phyloP scores from a whole-genome alignment of 1,139 yeast species.

The Kodamaea derodonti region DNA sequence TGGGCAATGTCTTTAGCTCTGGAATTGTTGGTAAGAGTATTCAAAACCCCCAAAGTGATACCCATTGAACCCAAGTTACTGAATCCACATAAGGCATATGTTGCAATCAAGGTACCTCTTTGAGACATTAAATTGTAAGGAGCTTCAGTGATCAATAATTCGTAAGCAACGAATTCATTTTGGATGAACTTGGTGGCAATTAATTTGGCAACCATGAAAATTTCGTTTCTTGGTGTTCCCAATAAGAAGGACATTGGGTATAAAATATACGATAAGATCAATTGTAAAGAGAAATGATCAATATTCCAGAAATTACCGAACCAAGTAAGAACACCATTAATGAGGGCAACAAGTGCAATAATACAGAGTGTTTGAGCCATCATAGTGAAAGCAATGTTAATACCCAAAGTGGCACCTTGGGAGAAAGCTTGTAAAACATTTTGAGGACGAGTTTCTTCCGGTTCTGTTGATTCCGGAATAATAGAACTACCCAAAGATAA shows the following conservation, averaged over 20 bases:
- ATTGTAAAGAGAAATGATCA: constrained; percentile 47
- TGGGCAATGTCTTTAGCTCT: constrained; percentile 48
- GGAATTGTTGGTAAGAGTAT: constrained; percentile 52
- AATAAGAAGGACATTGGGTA: constrained; percentile 61
- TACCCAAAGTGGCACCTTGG: constrained; percentile 60
- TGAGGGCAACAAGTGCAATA: constrained; percentile 57
- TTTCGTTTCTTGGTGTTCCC: constrained; percentile 58
- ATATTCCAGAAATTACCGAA: constrained; percentile 66
- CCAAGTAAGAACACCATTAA: constrained; percentile 59
- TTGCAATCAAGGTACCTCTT: constrained; percentile 57
- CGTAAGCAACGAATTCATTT: constrained; percentile 62
- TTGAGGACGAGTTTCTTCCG: constrained; percentile 42
- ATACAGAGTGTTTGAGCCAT: constrained; percentile 61
- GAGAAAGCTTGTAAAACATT: constrained; percentile 65
- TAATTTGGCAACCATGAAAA: constrained; percentile 48
- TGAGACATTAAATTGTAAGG: constrained; percentile 49
- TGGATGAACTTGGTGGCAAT: constrained; percentile 60
- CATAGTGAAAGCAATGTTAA: constrained; percentile 58
- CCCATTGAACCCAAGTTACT: constrained; percentile 65
- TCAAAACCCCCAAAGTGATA: constrained; percentile 60
- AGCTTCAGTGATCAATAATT: constrained; percentile 36
- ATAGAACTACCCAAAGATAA: constrained; percentile 42
- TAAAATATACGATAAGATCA: constrained; percentile 55
- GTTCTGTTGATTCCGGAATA: constrained; percentile 17
- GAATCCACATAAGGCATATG: constrained; percentile 65